Conservation (phyloP, 2,329 filamentous ascomycete species). For the Talaromyces sp. region DNA sequence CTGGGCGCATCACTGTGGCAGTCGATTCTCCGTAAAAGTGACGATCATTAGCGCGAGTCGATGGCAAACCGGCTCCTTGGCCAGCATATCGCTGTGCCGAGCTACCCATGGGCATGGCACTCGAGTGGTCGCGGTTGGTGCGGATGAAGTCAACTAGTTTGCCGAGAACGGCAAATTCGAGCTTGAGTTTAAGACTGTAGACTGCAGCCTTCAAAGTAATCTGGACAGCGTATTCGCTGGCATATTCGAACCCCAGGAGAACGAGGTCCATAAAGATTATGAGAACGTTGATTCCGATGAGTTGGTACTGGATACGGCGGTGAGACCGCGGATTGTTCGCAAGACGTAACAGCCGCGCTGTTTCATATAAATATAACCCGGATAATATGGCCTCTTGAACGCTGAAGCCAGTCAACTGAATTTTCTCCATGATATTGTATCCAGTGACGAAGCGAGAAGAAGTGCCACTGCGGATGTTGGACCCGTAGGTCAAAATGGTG, state of each 20-base stretch:
- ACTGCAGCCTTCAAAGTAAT: conserved; percentile 43
- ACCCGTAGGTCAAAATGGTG: conserved; percentile 51
- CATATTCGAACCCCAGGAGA: conserved; percentile 41
- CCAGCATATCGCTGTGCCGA: conserved; percentile 3
- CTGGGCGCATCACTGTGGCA: conserved; percentile 5
- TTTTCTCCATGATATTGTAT: conserved; percentile 44
- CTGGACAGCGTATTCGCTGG: conserved; percentile 40
- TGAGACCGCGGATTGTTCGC: conserved; percentile 32
- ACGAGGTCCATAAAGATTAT: conserved; percentile 45
- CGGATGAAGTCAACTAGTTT: conserved; percentile 39
- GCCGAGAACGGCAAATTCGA: conserved; percentile 51
- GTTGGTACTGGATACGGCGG: conserved; percentile 42
- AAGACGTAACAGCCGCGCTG: conserved; percentile 42
- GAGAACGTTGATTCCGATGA: conserved; percentile 46
- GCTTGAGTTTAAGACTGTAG: conserved; percentile 48
- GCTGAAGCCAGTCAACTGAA: conserved; percentile 43
- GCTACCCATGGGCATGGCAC: conserved; percentile 19
- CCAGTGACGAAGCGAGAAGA: conserved; percentile 27
- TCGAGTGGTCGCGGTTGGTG: conserved; percentile 10
- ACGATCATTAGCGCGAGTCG: conserved; percentile 6
- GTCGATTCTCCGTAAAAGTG: conserved; percentile 13
- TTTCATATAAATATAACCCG: conserved; percentile 51
- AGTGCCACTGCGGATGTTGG: conserved; percentile 19
- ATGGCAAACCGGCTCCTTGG: conserved; percentile 10
- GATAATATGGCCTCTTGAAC: conserved; percentile 46